Base-by-base conservation (phyloP, 495 filamentous ascomycete species). In the Cryomyces antarcticus region DNA sequence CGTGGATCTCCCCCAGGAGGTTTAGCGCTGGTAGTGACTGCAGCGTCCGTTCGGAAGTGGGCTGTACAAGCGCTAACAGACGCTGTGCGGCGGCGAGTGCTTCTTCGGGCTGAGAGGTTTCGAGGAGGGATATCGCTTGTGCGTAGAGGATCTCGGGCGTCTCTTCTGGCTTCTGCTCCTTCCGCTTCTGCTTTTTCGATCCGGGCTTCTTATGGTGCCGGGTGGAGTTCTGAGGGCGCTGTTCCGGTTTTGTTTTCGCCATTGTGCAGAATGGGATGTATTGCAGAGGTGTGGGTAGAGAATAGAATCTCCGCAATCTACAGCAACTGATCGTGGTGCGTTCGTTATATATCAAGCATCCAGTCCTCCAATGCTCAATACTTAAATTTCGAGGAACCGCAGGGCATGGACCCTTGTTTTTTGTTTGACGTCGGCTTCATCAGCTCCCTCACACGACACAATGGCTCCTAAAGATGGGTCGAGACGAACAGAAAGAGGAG, bases 401-500 rank as follows among this genome's bases (percentile, higher is more conserved):
- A 24, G 17, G 17, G 17, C 17, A 24, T 2, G 17, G 17, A 24
- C 17, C 17, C 17, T 24, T 24, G 17, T 2, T 24, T 24, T 24
- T 24, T 24, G 17, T 24, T 24, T 24, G 17, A 24, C 17, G 17
- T 24, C 17, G 17, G 17, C 17, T 24, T 24, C 17, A 24, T 24
- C 17, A 24, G 1, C 17, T 24, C 17, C 17, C 17, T 24, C 17
- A 24, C 17, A 24, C 17, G 17, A 24, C 17, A 24, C 17, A 24
- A 24, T 24, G 17, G 9, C 33, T 9, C 33, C 33, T 2, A 36
- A 36, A 36, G 33, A 96, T 95, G 89, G 87, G 88, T 28, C 73
- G 70, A 53, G 89, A 97, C 64, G 89, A 97, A 44, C 89, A 97
- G 60, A 63, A 73, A 41, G 87, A 97, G 65, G 89, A 97, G 67